Conservation (phyloP, 805 yeast species). For the Candida sonorensis region DNA sequence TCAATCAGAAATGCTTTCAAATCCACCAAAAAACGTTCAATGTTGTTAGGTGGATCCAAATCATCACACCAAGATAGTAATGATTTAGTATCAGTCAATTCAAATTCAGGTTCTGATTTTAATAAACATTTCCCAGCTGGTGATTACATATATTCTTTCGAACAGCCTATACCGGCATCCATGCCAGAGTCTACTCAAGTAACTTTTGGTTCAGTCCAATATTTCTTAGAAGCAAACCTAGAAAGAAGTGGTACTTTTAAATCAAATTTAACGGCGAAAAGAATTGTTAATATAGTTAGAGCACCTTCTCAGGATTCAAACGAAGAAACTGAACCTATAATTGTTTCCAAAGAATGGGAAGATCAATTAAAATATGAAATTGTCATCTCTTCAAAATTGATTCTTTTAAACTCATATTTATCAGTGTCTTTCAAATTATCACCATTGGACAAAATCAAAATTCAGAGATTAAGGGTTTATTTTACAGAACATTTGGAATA, state of each 20-base stretch:
- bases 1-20: conserved; percentile 22
- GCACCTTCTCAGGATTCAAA: conserved; percentile 70
- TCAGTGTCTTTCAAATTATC: conserved; percentile 81
- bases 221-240: conserved; percentile 60
- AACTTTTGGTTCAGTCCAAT: conserved; percentile 74
- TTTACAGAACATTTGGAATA: conserved; percentile 88
- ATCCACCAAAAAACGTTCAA: conserved; percentile 18
- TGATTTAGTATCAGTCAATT: conserved; percentile 16
- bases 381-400: conserved; percentile 81
- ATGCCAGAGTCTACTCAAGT: conserved; percentile 75
- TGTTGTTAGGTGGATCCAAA: too few relatives aligned
- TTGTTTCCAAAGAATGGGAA: conserved; percentile 90
- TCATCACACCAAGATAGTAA: too few relatives aligned
- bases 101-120: conserved; percentile 17
- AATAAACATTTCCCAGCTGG: conserved; percentile 64
- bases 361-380: conserved; percentile 86
- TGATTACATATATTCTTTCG: conserved; percentile 88
- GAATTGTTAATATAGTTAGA: conserved; percentile 63
- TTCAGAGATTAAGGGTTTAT: conserved; percentile 81
- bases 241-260: conserved; percentile 85
- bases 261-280: conserved; percentile 56
- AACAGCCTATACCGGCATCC: conserved; percentile 75
- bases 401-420: conserved; percentile 73
- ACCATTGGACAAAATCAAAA: conserved; percentile 80
- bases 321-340: conserved; percentile 91